Evolutionary conservation across 1,284 basidiomycete species (phyloP).

Genomic region (Anthracocystis panici-leucophaei): DNA sequence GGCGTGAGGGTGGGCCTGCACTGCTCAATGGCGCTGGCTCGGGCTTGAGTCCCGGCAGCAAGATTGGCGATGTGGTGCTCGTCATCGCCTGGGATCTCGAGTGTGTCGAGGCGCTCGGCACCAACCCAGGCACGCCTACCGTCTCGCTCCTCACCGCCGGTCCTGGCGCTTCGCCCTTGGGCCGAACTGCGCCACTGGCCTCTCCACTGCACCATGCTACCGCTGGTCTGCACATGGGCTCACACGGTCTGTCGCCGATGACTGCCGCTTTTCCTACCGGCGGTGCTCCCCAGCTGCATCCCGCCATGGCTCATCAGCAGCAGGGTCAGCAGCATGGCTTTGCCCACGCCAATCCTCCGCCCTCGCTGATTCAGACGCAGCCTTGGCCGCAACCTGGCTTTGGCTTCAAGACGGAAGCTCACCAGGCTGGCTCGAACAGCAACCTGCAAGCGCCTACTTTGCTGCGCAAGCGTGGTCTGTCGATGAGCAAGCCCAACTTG

Average conservation of each 20-base stretch:
- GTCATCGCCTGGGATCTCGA: constrained; percentile 70
- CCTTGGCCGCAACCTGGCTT: constrained; percentile 51
- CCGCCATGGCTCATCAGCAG: constrained; percentile 23
- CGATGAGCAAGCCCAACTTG: constrained; percentile 61
- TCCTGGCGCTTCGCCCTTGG: constrained; percentile 39
- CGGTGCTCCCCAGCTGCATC: constrained; percentile 12
- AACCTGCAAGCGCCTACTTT: constrained; percentile 48
- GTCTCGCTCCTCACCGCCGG: constrained; percentile 58
- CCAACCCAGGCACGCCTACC: constrained; percentile 59
- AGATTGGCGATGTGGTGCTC: constrained; percentile 69
- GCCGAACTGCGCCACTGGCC: constrained; percentile 31
- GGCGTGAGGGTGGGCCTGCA: constrained; percentile 22
- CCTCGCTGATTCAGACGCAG: constrained; percentile 55
- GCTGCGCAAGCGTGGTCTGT: constrained; percentile 61
- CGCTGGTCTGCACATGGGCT: constrained; percentile 22
- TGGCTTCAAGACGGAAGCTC: constrained; percentile 22
- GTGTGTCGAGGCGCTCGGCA: constrained; percentile 63
- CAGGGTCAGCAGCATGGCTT: constrained; percentile 36
- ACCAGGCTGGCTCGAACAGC: constrained; percentile 9
- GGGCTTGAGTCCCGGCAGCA: constrained; percentile 64
- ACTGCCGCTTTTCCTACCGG: constrained; percentile 32
- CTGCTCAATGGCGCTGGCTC: constrained; percentile 34
- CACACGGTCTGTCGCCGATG: constrained; percentile 39
- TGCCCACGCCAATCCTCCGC: constrained; percentile 29
- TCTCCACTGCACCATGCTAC: constrained; percentile 43